Base-by-base conservation (phyloP, 192 early-diverging fungal species). In the Funneliformis mosseae region DNA sequence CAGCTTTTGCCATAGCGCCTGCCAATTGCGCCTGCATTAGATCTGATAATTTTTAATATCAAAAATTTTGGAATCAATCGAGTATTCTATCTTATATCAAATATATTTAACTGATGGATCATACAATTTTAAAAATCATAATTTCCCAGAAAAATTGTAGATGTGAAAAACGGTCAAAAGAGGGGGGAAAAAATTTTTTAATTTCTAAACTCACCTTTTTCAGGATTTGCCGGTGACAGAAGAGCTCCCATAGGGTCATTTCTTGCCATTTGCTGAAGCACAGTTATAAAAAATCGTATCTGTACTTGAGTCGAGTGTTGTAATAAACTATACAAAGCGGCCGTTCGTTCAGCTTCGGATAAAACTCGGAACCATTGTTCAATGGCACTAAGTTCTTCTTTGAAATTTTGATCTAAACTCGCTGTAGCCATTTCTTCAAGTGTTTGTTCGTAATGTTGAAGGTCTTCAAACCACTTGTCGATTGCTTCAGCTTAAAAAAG, bases 291-390 rank as follows among this genome's bases (percentile, higher is more conserved):
- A 81, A 98, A 99, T 39, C 96, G 91, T 77, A 96, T 92, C 87
- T 99, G 97, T 70, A 98, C 92, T 73, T 91, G 94, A 21, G 93
- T 95, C 11, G 95, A 92, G 85, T 95, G 92, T 85, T 97, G 96
- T 72, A 99, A 88, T 43, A 99, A 90, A 55, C 93, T 92, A 87
- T 97, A 97, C 77, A 99, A 89, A 27, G 95, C 92, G n/a, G 95
- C 91, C 18, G 96, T 97, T 39, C 95, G 87, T 87, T 99, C 97
- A 38, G 95, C 91, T 80, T 99, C 96, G 4, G 92, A 89, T 68
- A 97, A 87, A 42, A 96, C 93, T 8, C 90, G 89, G 84, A 99
- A 96, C 97, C 97, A 99, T 77, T 97, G 92, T 83, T 99, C 96
- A 66, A 99, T 94, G 61, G 96, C 93, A 64, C 91, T 90, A 62